Evolutionary conservation across 345 rosid genomes (phyloP).

Genomic region (Populus deltoides): DNA sequence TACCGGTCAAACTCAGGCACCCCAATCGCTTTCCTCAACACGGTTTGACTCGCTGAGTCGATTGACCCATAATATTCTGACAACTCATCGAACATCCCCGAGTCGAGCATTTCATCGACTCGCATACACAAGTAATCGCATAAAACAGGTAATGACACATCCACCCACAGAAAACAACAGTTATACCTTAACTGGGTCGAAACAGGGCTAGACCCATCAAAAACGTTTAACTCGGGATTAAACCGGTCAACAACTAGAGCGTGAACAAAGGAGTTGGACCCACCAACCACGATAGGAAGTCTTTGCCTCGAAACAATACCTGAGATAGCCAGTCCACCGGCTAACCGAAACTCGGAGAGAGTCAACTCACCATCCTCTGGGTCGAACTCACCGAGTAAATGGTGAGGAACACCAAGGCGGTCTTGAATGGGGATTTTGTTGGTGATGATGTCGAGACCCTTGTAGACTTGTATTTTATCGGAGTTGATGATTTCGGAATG

Average conservation of each 20-base stretch:
- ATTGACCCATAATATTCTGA: slow-evolving; percentile 41
- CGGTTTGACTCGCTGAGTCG: slow-evolving; percentile 25
- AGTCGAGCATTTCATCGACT: slow-evolving; percentile 88
- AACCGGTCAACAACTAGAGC: slow-evolving; percentile 59
- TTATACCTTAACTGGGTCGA: slow-evolving; percentile 53
- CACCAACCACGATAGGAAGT: slow-evolving; percentile 77
- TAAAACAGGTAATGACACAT: slow-evolving; percentile 60
- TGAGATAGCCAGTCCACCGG: slow-evolving; percentile 39
- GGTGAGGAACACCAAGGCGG: slow-evolving; percentile 69
- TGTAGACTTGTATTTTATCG: slow-evolving; percentile 84
- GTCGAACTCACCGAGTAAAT: slow-evolving; percentile 55
- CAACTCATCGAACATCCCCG: slow-evolving; percentile 84
- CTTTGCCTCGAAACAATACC: slow-evolving; percentile 40
- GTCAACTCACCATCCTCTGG: slow-evolving; percentile 50
- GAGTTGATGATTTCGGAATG: slow-evolving; percentile 72
- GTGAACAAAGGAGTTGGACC: slow-evolving; percentile 82
- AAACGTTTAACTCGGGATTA: slow-evolving; percentile 50
- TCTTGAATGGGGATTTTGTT: slow-evolving; percentile 63
- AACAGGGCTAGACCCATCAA: slow-evolving; percentile 35
- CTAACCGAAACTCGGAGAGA: slow-evolving; percentile 50
- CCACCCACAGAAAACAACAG: slow-evolving; percentile 85
- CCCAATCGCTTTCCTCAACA: slow-evolving; percentile 79
- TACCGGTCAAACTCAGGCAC: slow-evolving; percentile 77
- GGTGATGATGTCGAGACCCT: slow-evolving; percentile 77
- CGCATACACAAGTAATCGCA: slow-evolving; percentile 56